Base-by-base conservation (phyloP, 306 rosid species). In the Medicago ruthenica region DNA sequence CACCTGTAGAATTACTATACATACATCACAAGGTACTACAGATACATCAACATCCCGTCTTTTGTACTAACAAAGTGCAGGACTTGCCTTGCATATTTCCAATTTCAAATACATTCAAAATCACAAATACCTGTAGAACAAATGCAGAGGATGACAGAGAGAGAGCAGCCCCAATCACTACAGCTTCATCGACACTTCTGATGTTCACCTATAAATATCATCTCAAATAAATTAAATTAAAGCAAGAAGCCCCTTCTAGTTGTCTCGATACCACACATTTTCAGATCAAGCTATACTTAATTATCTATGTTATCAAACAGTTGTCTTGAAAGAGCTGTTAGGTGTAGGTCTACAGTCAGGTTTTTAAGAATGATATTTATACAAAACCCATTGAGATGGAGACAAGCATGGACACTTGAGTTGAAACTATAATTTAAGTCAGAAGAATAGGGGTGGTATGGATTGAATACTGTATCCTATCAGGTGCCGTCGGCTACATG, bases 111-210 rank as follows among this genome's bases (percentile, higher is more conserved):
- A 21, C 12, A 71, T 53, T 69, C 76, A 66, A 21, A 53, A 14
- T 22, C 55, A 69, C 75, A 80, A 82, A 60, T 95, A 92, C 99
- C 98, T 95, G 98, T 9, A 95, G 87, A 79, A 95, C 99, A 92
- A 95, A 95, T 71, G 99, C 99, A 74, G 99, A 95, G 71, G 99
- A 95, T 21, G 98, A 95, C 40, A 95, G 77, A 81, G 99, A 95
- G 69, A 95, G 98, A 77, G 99, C 98, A 76, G 99, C 97, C 69
- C 99, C 99, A 79, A 95, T 95, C 75, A 95, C 99, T 39, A 92
- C 85, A 51, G 99, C 99, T 89, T 95, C 99, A 77, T 95, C 99
- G 34, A 95, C 11, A 77, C 98, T 95, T 89, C 99, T 92, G 83
- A 95, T 95, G 85, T 95, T 95, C 75, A 95, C 99, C 99, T 95